Conservation (phyloP, 2,329 filamentous ascomycete species). For the Paecilomyces sp. region DNA sequence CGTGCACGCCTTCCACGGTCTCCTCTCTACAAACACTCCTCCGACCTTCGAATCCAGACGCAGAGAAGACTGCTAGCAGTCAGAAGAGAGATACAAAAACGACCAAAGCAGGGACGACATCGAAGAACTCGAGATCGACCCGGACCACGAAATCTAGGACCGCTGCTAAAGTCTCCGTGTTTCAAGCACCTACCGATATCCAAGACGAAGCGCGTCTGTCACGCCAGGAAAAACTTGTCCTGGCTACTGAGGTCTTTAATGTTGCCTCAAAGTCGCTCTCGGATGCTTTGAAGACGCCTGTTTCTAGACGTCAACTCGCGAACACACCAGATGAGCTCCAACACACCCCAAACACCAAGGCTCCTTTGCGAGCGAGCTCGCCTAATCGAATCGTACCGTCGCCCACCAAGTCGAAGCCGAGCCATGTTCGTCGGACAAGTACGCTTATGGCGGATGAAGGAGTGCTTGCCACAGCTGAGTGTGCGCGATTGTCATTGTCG, state of each 20-base stretch:
- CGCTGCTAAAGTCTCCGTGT: constrained; percentile 16
- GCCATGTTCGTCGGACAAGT: constrained; percentile 3
- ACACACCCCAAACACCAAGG: constrained; percentile 8
- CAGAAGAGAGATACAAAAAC: constrained; percentile 15
- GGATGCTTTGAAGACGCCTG: constrained; percentile 24
- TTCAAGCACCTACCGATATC: constrained; percentile 15
- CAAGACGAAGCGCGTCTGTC: constrained; percentile 22
- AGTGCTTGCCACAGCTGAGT: constrained; percentile 29
- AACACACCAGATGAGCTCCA: constrained; percentile 1
- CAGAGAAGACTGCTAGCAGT: constrained; percentile 14
- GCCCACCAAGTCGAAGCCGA: constrained; percentile 14
- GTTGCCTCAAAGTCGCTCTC: constrained; percentile 35
- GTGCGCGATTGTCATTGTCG: constrained; percentile 31
- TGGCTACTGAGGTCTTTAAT: constrained; percentile 42
- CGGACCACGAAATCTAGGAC: constrained; percentile 18
- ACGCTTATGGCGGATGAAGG: constrained; percentile 13
- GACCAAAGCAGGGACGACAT: constrained; percentile 15
- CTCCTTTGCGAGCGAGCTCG: constrained; percentile 19
- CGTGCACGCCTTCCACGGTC: constrained; percentile 43
- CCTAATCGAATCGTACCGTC: constrained; percentile 20
- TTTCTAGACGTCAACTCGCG: constrained; percentile 8
- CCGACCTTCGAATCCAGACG: constrained; percentile 15
- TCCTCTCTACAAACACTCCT: constrained; percentile 33
- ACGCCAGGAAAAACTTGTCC: constrained; percentile 30
- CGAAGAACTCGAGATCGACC: constrained; percentile 16